Evolutionary conservation across 2,329 filamentous ascomycete species (phyloP), one percentile per base, ranked within the genome.

Genomic region (Pseudonectria buxi): DNA sequence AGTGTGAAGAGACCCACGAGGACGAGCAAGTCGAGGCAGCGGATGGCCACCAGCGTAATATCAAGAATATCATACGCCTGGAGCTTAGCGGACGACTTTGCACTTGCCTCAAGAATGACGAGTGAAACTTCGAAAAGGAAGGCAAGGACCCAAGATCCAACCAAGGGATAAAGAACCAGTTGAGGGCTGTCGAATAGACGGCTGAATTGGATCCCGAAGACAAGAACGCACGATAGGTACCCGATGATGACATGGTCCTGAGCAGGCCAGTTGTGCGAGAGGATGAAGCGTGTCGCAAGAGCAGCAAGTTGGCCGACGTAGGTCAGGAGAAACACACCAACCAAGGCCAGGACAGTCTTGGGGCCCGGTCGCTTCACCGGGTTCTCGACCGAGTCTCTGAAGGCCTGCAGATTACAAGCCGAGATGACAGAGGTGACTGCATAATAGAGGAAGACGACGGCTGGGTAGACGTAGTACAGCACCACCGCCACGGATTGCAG

Each of bases 141-240:
- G 11, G 73, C 74, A 12, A 83, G 55, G 22, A 73, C 45, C 68
- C 80, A 83, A 10, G 75, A 74, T 13, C 77, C 79, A 43, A 74
- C 72, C 43, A 77, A 78, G 0, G 80, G 77, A 46, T 80, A 77
- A 68, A 77, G 81, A 9, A 76, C 66, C 3, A 69, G 65, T 33
- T 67, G 63, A 22, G 64, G 53, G 13, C 64, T 62, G 34, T 76
- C 71, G 3, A 66, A 59, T 11, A 83, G 64, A 14, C 67, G 68
- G 27, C 72, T 65, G 39, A 78, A 62, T 46, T 82, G 67, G 11
- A 80, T 68, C 4, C 75, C 71, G 56, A 81, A 86, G n/a, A 77
- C 65, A 18, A 85, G 58, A 30, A 78, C 65, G 36, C 76, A 81
- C 2, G 78, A 74, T 16, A 84, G 59, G 26, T 74, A 62, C 35